Evolutionary conservation across 768 basidiomycete genomes (phyloP).

Genomic region (Lentinula sp.): DNA sequence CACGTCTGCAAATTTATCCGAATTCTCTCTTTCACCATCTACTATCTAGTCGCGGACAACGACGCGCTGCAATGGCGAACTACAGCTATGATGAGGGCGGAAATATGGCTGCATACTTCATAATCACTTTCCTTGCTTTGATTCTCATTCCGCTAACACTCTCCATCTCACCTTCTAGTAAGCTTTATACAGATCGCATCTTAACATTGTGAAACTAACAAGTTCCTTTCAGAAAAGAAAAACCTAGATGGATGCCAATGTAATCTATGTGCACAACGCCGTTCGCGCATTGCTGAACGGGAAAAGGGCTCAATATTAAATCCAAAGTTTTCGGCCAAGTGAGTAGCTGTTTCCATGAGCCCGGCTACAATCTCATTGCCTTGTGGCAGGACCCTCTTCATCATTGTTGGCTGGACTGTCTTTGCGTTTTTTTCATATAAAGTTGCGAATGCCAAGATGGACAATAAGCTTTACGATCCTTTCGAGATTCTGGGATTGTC

Average conservation of each 20-base stretch:
- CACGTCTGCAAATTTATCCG: not conserved
- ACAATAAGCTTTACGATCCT: slow-evolving; percentile 82
- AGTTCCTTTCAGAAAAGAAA: slow-evolving; percentile 23
- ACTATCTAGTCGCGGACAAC: slow-evolving; percentile 6
- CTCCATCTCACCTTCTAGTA: slow-evolving; percentile 43
- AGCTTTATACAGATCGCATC: slow-evolving; percentile 16
- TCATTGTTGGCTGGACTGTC: slow-evolving; percentile 67
- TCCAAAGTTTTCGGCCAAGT: slow-evolving; percentile 49
- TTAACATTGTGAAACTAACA: slow-evolving; percentile 8
- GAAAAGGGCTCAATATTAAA: slow-evolving; percentile 41
- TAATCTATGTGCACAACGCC: slow-evolving; percentile 52
- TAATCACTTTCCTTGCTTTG: slow-evolving; percentile 84
- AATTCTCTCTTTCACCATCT: not conserved
- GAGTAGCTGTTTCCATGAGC: slow-evolving; percentile 15
- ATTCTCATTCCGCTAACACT: slow-evolving; percentile 76
- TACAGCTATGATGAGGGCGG: slow-evolving; percentile 86
- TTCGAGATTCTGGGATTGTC: slow-evolving; percentile 87
- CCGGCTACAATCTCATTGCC: not conserved
- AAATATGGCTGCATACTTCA: slow-evolving; percentile 85
- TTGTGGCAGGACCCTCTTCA: slow-evolving; percentile 45
- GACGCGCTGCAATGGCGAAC: slow-evolving; percentile 52
- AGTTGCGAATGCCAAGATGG: slow-evolving; percentile 48
- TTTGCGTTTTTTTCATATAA: slow-evolving; percentile 66
- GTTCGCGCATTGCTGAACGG: slow-evolving; percentile 33
- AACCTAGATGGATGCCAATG: slow-evolving; percentile 53